Percentiles rank a stretch among this genome's conserved stretches.
phyloP scores from a whole-genome alignment of 2,329 filamentous ascomycete species.

The Knoxdaviesia capensis region DNA sequence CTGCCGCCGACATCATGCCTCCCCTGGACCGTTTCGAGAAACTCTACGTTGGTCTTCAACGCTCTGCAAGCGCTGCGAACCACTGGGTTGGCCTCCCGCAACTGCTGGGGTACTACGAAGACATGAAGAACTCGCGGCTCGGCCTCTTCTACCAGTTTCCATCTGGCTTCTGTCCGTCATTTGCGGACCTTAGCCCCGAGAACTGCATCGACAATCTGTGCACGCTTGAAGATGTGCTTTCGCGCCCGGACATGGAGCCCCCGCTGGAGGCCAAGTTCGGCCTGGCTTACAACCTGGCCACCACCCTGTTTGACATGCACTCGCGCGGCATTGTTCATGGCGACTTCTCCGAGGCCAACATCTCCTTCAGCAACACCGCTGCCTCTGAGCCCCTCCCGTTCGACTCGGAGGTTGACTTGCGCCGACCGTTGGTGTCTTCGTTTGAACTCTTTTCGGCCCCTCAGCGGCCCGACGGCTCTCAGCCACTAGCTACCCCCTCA shows the following conservation, averaged over 20 bases:
- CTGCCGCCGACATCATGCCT: slow-evolving; percentile 40
- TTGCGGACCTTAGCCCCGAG: not conserved
- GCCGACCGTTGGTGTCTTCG: slow-evolving; percentile 48
- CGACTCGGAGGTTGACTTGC: slow-evolving; percentile 35
- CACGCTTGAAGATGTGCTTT: slow-evolving; percentile 33
- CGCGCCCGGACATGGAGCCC: slow-evolving; percentile 33
- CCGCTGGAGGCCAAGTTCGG: slow-evolving; percentile 58
- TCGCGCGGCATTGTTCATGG: slow-evolving; percentile 49
- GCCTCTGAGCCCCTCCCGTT: slow-evolving; percentile 19
- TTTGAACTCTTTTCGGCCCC: slow-evolving; percentile 46
- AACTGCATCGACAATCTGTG: slow-evolving; percentile 34
- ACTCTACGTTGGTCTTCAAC: slow-evolving; percentile 36
- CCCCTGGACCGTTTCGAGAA: slow-evolving; percentile 45
- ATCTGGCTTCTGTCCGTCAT: slow-evolving; percentile 23
- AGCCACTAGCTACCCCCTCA: slow-evolving; percentile 13
- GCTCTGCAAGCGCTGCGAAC: slow-evolving; percentile 10
- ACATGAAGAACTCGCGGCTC: slow-evolving; percentile 46
- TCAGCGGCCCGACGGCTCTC: slow-evolving; percentile 13
- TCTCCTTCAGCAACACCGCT: slow-evolving; percentile 39
- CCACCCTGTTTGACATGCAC: slow-evolving; percentile 56
- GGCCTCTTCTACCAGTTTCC: slow-evolving; percentile 61
- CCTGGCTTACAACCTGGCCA: slow-evolving; percentile 50
- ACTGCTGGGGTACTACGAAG: slow-evolving; percentile 54
- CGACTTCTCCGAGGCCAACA: slow-evolving; percentile 44
- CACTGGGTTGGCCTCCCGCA: slow-evolving; percentile 42